Evolutionary conservation across 495 filamentous ascomycete genomes (phyloP).

Genomic region (Penicillium dipodomyicola): DNA sequence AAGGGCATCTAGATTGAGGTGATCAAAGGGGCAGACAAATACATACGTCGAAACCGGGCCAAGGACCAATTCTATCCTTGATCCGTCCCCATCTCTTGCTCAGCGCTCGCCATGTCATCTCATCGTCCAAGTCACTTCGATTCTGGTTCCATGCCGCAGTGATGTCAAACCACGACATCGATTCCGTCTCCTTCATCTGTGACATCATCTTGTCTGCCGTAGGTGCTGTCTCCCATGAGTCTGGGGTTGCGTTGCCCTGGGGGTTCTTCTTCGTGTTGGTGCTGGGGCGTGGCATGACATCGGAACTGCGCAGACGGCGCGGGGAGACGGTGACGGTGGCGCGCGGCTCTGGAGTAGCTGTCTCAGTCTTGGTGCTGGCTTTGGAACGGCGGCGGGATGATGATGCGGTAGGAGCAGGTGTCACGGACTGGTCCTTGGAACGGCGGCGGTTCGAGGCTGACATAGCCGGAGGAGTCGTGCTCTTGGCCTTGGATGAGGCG

Average conservation of each 20-base stretch:
- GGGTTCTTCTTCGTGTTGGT: background rate
- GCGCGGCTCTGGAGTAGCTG: background rate
- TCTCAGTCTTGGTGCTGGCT: background rate
- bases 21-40: background rate
- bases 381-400: background rate
- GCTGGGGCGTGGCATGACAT: background rate
- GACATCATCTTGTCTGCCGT: constrained; percentile 5
- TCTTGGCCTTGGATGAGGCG: background rate
- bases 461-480: background rate
- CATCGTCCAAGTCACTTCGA: background rate
- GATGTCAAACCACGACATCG: background rate
- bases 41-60: constrained; percentile 7
- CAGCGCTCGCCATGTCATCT: background rate
- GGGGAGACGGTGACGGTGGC: background rate
- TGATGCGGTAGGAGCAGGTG: background rate
- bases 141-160: background rate
- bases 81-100: background rate
- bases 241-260: background rate
- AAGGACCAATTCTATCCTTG: background rate
- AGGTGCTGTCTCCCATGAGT: background rate
- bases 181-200: background rate
- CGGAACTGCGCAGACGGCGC: background rate
- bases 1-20: background rate
- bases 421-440: background rate
- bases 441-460: background rate